Percentiles rank a stretch among this genome's conserved stretches.
Conservation (phyloP, 1,284 basidiomycete genomes). For the Wolfiporia cocos region DNA sequence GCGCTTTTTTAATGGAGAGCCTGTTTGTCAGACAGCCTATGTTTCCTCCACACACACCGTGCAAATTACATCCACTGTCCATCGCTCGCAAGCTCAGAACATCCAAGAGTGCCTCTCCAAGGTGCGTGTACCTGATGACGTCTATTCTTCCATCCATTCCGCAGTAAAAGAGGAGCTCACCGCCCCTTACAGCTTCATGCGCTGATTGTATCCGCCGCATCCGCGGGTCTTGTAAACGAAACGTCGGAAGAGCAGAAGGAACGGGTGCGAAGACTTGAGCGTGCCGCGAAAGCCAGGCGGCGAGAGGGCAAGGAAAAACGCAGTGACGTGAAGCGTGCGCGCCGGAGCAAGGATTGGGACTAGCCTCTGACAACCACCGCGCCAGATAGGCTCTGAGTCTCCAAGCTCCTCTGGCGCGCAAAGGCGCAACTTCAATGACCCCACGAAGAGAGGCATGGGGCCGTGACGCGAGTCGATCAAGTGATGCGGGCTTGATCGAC, state of each 20-base stretch:
- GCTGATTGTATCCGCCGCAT: constrained; percentile 43
- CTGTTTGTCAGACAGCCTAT: constrained; percentile 67
- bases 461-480: not conserved
- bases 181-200: constrained; percentile 57
- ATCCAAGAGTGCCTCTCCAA: constrained; percentile 65
- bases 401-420: too few relatives aligned
- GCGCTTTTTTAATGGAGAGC: too few relatives aligned
- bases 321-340: constrained; percentile 37
- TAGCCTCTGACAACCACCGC: constrained; percentile 1
- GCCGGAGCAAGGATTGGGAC: constrained; percentile 21
- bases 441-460: too few relatives aligned
- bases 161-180: constrained; percentile 4
- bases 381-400: not conserved
- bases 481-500: not conserved
- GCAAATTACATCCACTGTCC: constrained; percentile 56
- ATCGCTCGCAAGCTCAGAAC: constrained; percentile 73
- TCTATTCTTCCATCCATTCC: not conserved
- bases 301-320: constrained; percentile 45
- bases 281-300: constrained; percentile 38
- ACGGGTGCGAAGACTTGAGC: constrained; percentile 43
- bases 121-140: constrained; percentile 31
- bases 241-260: constrained; percentile 49
- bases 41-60: constrained; percentile 59
- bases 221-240: constrained; percentile 42
- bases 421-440: too few relatives aligned